A percentile compares a stretch with the other conserved stretches of the same genome.
These are phyloP conservation scores for Diaporthe citriasiana DNA, from an alignment of 2,329 filamentous ascomycete genomes.

Conservation along the genomic window DNA sequence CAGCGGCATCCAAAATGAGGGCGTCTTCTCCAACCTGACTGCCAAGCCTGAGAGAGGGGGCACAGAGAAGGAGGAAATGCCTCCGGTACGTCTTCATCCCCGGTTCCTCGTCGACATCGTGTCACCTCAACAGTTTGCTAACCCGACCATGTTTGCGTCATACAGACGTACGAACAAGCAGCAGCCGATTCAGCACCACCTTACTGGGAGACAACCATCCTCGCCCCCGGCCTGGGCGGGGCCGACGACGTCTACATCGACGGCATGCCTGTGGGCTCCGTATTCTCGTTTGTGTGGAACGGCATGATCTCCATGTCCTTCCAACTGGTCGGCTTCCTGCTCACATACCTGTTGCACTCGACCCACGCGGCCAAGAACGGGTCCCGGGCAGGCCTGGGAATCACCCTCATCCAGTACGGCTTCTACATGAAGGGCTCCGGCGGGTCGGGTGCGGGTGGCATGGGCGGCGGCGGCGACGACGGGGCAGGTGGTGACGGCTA, in stretches of 20 bases:
- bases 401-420: slow-evolving; percentile 95
- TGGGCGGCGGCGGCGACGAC: slow-evolving; percentile 52
- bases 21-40: slow-evolving; percentile 94
- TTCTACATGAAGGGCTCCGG: slow-evolving; percentile 87
- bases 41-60: slow-evolving; percentile 89
- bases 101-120: neutral
- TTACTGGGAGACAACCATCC: slow-evolving; percentile 99
- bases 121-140: slow-evolving; percentile 49
- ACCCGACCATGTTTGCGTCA: slow-evolving; percentile 45
- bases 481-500: slow-evolving; percentile 65
- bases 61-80: slow-evolving; percentile 87
- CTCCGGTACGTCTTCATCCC: slow-evolving; percentile 77
- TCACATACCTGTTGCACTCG: slow-evolving; percentile 97
- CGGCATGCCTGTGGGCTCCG: slow-evolving; percentile 89
- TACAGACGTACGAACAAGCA: slow-evolving; percentile 95
- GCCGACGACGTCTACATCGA: slow-evolving; percentile 97
- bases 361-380: slow-evolving; percentile 99
- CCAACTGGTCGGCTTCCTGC: slow-evolving; percentile 95
- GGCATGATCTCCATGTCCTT: slow-evolving; percentile 98
- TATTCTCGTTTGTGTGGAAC: slow-evolving; percentile 93
- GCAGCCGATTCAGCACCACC: slow-evolving; percentile 95
- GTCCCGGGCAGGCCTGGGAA: slow-evolving; percentile 91
- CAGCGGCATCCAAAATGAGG: slow-evolving; percentile 85
- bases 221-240: slow-evolving; percentile 91
- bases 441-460: slow-evolving; percentile 53